These are phyloP conservation scores for Eustoma russellianum DNA, from an alignment of 257 asterid genomes.

Conservation along the genomic window DNA sequence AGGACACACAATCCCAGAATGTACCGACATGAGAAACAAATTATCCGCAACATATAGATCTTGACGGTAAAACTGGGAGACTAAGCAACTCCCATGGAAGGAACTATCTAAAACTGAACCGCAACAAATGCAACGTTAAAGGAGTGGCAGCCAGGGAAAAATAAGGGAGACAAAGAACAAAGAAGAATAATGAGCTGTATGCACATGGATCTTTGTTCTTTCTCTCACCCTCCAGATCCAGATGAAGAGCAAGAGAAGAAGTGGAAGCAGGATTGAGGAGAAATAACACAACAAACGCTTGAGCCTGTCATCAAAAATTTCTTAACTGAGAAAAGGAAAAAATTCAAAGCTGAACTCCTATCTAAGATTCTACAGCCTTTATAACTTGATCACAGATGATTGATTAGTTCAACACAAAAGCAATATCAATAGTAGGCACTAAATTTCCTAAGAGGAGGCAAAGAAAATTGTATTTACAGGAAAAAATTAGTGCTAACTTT, in stretches of 20 bases:
- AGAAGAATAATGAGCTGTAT: background rate
- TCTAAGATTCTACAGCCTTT: background rate
- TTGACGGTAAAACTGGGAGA: too few species aligned
- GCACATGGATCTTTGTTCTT: background rate
- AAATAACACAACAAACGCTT: background rate
- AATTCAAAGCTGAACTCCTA: background rate
- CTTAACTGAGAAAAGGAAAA: too few species aligned
- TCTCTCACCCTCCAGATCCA: background rate
- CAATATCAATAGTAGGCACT: too few species aligned
- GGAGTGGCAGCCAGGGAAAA: background rate
- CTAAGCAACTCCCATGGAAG: too few species aligned
- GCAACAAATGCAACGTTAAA: too few species aligned
- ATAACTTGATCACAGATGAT: background rate
- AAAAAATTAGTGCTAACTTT: slow-evolving; percentile 41
- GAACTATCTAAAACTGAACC: too few species aligned
- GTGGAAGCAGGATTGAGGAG: background rate
- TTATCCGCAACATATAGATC: too few species aligned
- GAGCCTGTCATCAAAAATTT: too few species aligned
- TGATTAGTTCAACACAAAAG: background rate
- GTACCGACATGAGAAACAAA: too few species aligned
- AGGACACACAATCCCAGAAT: too few species aligned
- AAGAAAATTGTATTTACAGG: background rate
- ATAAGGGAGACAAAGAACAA: background rate
- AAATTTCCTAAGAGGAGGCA: too few species aligned
- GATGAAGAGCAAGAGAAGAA: background rate